Base-by-base conservation (phyloP, 495 filamentous ascomycete species). In the Schizothecium vesticola region DNA sequence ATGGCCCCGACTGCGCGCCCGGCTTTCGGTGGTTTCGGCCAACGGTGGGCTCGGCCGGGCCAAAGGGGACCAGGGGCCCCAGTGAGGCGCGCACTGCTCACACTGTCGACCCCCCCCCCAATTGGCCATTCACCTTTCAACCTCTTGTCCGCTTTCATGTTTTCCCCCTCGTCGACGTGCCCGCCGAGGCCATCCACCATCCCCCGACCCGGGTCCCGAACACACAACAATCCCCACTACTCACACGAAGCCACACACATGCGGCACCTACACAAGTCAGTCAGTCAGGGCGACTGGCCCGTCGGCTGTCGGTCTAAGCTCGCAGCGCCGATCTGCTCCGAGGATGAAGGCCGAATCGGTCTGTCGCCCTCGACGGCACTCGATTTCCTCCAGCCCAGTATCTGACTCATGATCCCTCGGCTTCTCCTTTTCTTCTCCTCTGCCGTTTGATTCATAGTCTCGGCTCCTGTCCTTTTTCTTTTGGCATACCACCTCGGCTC, bases 1-100 rank as follows among this genome's bases (percentile, higher is more conserved):
- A 31, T 31, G 23, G 56, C 51, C 21, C 66, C 60, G 43, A 33
- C 25, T 36, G 23, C 22, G 56, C 21, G 25, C 43, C 63, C 72
- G 73, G 75, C 71, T 64, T 64, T 77, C 75, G 75, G 75, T 71
- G 73, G 72, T 70, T 70, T 77, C 70, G 72, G 70, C 58, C 73
- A 67, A 72, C 68, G 63, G 69, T 26, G 33, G 61, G 28, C 62
- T 55, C 23, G 61, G 61, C 3, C 31, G 28, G 26, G 60, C 60
- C 60, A 31, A 31, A 61, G 23, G 25, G 25, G 28, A 61, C n/a
- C 12, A 10, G 61, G 3, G 22, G 13, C 7, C 29, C 25, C 31
- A 21, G 56, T 65, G 28, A 3, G 28, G 26, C 23, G 23, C 29
- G 33, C 29, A 64, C 36, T 68, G 22, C 10, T n/a, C 19, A 4